Evolutionary conservation across 2,329 filamentous ascomycete genomes (phyloP).

Genomic region (Colletotrichum tropicale): DNA sequence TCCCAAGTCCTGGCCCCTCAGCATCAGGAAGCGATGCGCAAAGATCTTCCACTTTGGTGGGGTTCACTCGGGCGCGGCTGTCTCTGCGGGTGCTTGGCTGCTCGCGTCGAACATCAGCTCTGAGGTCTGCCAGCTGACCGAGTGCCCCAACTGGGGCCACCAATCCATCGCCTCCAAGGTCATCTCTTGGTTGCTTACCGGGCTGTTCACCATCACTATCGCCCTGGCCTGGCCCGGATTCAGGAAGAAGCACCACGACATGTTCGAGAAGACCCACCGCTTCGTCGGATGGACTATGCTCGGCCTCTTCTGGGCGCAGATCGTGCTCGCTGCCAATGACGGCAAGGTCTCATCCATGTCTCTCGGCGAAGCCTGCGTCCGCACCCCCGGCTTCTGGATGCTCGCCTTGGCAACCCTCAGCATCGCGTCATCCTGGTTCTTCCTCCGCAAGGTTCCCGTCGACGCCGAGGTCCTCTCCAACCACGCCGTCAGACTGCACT

Average conservation of each 20-base stretch:
- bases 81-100: constrained; percentile 55
- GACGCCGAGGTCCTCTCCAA: constrained; percentile 69
- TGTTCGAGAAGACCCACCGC: constrained; percentile 44
- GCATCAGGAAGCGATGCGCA: constrained; percentile 49
- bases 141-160: neutral
- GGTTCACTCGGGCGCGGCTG: constrained; percentile 53
- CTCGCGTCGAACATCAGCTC: constrained; percentile 42
- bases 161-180: constrained; percentile 47
- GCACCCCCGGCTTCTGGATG: constrained; percentile 66
- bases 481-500: constrained; percentile 75
- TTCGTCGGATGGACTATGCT: constrained; percentile 57
- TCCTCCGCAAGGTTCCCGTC: constrained; percentile 71
- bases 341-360: constrained; percentile 38
- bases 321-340: constrained; percentile 54
- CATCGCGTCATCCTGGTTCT: constrained; percentile 75
- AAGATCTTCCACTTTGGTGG: constrained; percentile 59
- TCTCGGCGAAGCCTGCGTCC: constrained; percentile 41
- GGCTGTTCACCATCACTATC: constrained; percentile 63
- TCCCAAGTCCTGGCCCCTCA: constrained; percentile 49
- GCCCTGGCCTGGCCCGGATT: constrained; percentile 66
- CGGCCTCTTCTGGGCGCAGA: constrained; percentile 67
- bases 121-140: constrained; percentile 39
- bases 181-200: constrained; percentile 59
- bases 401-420: constrained; percentile 67
- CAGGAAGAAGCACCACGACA: constrained; percentile 55